A percentile compares a stretch with the other conserved stretches of the same genome.
phyloP scores from a whole-genome alignment of 2,329 filamentous ascomycete species.

The Talaromyces verruculosus region DNA sequence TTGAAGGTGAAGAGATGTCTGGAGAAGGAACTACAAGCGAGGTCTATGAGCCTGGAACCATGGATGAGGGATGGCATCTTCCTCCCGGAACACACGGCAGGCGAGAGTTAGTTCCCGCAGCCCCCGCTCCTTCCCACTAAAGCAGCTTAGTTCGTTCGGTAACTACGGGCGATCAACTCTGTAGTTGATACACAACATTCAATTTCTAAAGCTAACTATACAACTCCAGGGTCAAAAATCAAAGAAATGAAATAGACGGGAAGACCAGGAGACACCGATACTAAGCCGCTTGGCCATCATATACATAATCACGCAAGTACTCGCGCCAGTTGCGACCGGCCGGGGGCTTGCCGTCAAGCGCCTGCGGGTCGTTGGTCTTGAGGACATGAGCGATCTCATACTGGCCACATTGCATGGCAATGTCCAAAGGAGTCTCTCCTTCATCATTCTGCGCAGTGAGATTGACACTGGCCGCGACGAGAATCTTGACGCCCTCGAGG shows the following conservation, averaged over 20 bases:
- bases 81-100: background rate
- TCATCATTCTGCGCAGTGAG: background rate
- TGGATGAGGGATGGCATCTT: background rate
- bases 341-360: background rate
- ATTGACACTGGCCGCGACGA: background rate
- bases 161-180: background rate
- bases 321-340: conserved; percentile 5
- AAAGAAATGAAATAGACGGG: background rate
- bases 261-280: background rate
- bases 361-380: background rate
- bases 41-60: background rate
- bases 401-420: background rate
- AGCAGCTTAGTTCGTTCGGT: background rate
- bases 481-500: background rate
- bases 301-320: conserved; percentile 7
- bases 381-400: conserved; percentile 1
- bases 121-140: background rate
- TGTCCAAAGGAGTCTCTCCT: background rate
- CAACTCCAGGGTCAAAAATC: too few relatives aligned
- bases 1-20: background rate
- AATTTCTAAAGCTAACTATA: background rate
- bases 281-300: background rate
- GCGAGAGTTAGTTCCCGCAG: background rate
- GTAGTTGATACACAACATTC: background rate
- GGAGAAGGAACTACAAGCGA: background rate